These are phyloP conservation scores for Panicum virgatum DNA, from an alignment of 202 grass and related monocot species.

Conservation along the genomic window DNA sequence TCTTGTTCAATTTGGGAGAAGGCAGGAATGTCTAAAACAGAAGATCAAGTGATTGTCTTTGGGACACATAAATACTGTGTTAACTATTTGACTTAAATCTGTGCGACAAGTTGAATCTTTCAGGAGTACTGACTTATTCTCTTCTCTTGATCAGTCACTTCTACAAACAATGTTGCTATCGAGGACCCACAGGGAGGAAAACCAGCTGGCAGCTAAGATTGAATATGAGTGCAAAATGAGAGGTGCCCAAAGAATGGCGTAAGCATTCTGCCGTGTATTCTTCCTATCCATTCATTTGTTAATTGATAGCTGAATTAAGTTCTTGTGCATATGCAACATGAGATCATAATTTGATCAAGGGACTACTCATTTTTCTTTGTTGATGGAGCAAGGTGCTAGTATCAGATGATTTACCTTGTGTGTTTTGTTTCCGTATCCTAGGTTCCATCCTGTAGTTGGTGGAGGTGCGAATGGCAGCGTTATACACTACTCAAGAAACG, in stretches of 20 bases:
- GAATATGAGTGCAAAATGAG: constrained; percentile 97
- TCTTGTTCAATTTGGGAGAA: background rate
- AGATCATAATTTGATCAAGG: background rate
- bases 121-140: constrained; percentile 27
- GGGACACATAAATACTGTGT: constrained; percentile 1
- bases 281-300: constrained; percentile 22
- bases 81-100: background rate
- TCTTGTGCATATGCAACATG: background rate
- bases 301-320: background rate
- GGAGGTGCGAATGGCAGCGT: constrained; percentile 82
- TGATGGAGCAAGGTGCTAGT: background rate
- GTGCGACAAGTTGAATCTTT: background rate
- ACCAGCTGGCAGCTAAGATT: constrained; percentile 77
- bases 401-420: background rate
- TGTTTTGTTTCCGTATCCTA: constrained; percentile 32
- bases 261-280: constrained; percentile 45
- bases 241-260: constrained; percentile 98
- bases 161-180: constrained; percentile 95
- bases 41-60: background rate
- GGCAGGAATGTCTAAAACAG: background rate
- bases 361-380: background rate
- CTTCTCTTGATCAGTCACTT: constrained; percentile 64
- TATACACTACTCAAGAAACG: constrained; percentile 96
- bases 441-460: constrained; percentile 95
- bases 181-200: constrained; percentile 72